These are phyloP conservation scores for Penicillium fimorum DNA, from an alignment of 495 filamentous ascomycete species.

Conservation along the genomic window DNA sequence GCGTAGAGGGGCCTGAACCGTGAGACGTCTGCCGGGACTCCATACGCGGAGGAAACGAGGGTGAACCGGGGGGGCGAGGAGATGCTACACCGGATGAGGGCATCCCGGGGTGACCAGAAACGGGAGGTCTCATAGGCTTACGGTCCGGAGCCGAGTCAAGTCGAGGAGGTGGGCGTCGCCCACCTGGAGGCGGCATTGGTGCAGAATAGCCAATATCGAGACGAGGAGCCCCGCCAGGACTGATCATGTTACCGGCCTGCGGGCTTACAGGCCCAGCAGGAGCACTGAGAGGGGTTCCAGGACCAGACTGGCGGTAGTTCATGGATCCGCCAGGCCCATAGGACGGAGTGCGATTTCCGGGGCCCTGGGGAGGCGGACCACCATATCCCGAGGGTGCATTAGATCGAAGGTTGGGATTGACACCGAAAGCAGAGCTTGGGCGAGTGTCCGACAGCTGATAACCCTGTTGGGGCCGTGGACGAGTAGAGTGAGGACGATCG, in stretches of 20 bases:
- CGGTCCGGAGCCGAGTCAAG: constrained; percentile 38
- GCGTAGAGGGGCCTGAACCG: constrained; percentile 33
- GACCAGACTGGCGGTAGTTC: constrained; percentile 41
- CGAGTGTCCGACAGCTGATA: constrained; percentile 48
- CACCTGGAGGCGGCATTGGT: constrained; percentile 43
- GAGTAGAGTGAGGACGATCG: constrained; percentile 40
- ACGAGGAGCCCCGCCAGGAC: constrained; percentile 36
- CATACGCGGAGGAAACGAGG: constrained; percentile 35
- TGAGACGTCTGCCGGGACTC: constrained; percentile 37
- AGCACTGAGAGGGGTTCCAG: constrained; percentile 32
- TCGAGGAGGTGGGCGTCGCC: constrained; percentile 37
- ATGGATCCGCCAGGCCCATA: constrained; percentile 34
- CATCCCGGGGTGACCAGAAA: constrained; percentile 23
- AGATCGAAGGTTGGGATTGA: constrained; percentile 54
- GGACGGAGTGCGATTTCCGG: constrained; percentile 30
- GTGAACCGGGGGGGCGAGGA: constrained; percentile 33
- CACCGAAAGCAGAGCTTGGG: constrained; percentile 66
- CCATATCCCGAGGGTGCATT: constrained; percentile 34
- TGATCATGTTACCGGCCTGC: constrained; percentile 22
- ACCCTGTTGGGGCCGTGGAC: constrained; percentile 60
- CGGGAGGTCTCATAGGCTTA: constrained; percentile 35
- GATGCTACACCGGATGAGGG: constrained; percentile 32
- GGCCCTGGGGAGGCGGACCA: constrained; percentile 18
- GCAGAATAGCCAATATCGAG: constrained; percentile 56
- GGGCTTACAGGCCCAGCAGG: constrained; percentile 33